Base-by-base conservation (phyloP, 352 stramenopile species). In the Pythium folliculosum region DNA sequence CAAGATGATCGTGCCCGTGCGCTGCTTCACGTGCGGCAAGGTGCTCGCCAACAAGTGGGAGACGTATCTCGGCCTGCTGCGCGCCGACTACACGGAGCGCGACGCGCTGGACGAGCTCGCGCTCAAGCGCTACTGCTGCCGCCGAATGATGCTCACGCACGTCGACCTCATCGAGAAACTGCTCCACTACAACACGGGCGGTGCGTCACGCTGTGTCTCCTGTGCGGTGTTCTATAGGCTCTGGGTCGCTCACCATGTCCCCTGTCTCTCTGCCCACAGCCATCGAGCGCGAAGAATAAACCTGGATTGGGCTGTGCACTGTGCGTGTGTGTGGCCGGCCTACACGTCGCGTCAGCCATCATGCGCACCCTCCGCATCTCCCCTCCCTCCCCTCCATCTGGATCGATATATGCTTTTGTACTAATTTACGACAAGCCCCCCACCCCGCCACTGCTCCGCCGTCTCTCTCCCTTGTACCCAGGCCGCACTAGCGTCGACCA, bases 41-140 rank as follows among this genome's bases (percentile, higher is more conserved):
- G 95, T 99, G 74, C 98, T 99, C 77, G 98, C 97, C 57, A 99
- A 99, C 86, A 99, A 99, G 86, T 99, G 97, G 96, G 97, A 99
- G 81, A 99, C 95, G 12, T 99, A 99, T 82, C 83, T 99, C 35
- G 91, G 95, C 70, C 84, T 99, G 56, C 81, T 99, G 57, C 91
- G 98, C 65, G 93, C 95, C 27, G 97, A 99, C 84, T 98, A 98
- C 80, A 98, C 96, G 16, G 97, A 99, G 76, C 94, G 97, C 58
- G 96, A 99, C 71, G 97, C 97, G 43, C 80, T 99, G 48, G 97
- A 99, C 80, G 96, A 99, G 81, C 83, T 99, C 32, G 98, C 96
- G 56, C 88, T 99, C 25, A 98, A 98, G 77, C 84, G 98, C 86
- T 99, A 99, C 82, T 99, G 98, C 89, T 99, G 98, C 81, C 87